Conservation (phyloP, 2,329 filamentous ascomycete genomes). For the Albophoma yamanashiensis region DNA sequence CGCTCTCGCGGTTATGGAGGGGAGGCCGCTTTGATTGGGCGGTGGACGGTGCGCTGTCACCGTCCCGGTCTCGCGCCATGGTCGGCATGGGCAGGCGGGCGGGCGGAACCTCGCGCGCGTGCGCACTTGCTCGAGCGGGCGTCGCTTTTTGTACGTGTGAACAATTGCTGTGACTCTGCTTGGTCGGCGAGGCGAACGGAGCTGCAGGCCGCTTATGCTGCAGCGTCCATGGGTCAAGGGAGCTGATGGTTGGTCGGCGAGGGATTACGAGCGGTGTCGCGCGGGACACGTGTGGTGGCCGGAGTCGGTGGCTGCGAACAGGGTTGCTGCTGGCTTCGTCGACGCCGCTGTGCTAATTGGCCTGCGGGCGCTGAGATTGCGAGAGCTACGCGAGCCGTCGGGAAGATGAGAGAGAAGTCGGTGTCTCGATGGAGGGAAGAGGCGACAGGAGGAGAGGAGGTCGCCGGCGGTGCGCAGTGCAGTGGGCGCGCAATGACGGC, state of each 20-base stretch:
- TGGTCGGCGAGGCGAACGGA: not conserved
- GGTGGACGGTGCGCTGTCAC: slow-evolving; percentile 33
- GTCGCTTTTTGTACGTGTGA: not conserved
- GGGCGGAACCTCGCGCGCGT: not conserved
- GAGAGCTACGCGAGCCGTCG: not conserved
- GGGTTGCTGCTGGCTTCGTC: not conserved
- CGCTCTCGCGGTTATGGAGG: slow-evolving; percentile 24
- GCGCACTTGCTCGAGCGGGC: slow-evolving; percentile 1
- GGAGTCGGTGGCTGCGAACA: not conserved
- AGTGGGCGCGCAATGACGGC: not conserved
- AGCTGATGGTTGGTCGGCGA: slow-evolving; percentile 3
- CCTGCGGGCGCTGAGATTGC: not conserved
- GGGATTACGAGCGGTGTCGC: not conserved
- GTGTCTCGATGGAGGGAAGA: not conserved
- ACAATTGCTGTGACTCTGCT: slow-evolving; percentile 1
- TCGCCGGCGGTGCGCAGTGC: not conserved
- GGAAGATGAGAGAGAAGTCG: not conserved
- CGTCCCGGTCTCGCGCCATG: slow-evolving; percentile 35
- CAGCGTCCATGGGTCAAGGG: slow-evolving; percentile 3
- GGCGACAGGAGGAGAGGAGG: not conserved
- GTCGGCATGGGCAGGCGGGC: slow-evolving; percentile 2
- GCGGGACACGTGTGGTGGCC: slow-evolving; percentile 2
- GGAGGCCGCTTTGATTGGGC: slow-evolving; percentile 46
- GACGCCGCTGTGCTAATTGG: not conserved
- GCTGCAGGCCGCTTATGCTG: slow-evolving; percentile 4